Evolutionary conservation across 768 basidiomycete species (phyloP), one percentile per base, ranked within the genome.

Genomic region (Collybia sp.): DNA sequence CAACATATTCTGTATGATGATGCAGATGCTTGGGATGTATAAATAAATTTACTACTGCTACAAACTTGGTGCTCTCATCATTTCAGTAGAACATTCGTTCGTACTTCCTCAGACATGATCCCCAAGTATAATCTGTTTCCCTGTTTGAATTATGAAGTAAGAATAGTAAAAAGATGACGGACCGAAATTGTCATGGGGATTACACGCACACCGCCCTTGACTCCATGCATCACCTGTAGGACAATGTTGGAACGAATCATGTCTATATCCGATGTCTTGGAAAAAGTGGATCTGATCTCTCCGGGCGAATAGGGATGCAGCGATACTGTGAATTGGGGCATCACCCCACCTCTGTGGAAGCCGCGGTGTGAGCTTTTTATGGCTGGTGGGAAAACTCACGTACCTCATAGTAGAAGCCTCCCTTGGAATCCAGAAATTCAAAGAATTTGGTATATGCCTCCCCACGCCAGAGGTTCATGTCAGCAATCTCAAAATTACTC

Each of bases 321-420:
- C 90, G 46, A 93, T 88, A 44, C 84, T 86, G 54, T 92, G 91
- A 30, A 75, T 65, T 19, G 71, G 72, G 0, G 90, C 91, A 59
- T 92, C 91, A 20, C 91, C 90, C 88, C 87, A 87, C 34, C 85
- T 74, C 77, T 87, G 48, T 43, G 33, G 33, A 43, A 10, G n/a
- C 15, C 33, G 20, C 20, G 40, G 46, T 20, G 46, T 18, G 17
- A 36, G 43, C 19, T 39, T 41, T 15, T 10, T 32, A 46, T 5
- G 34, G 32, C 32, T 40, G 17, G 15, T 6, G 30, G n/a, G 33
- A 11, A 46, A 25, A 41, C 32, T 5, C 51, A 43, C 68, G 9
- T 20, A 85, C 86, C 81, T 93, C 91, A 57, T 93, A 93, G 68
- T 93, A 93, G 65, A 94, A 93, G 4, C 93, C 93, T 33, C 93